phyloP scores from a whole-genome alignment of 768 basidiomycete genomes.

The Collybiopsis confluens region DNA sequence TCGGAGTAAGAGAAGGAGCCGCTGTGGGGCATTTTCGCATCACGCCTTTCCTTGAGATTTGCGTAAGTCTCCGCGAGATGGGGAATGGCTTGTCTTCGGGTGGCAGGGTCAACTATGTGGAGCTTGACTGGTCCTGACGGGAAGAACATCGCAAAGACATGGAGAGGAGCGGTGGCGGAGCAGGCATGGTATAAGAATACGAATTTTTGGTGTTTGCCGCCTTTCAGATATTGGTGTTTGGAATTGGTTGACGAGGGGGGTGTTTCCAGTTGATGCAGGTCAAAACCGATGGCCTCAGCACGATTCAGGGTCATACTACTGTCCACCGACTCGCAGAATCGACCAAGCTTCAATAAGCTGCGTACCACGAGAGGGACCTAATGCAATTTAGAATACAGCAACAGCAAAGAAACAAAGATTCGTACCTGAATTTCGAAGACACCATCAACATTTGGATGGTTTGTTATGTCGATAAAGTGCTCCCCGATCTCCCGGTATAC shows the following conservation, averaged over 20 bases:
- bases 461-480: constrained; percentile 89
- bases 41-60: constrained; percentile 54
- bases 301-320: constrained; percentile 70
- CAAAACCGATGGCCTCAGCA: constrained; percentile 79
- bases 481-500: constrained; percentile 80
- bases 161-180: constrained; percentile 67
- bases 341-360: constrained; percentile 79
- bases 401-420: neutral
- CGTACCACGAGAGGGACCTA: constrained; percentile 83
- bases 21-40: constrained; percentile 32
- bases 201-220: constrained; percentile 67
- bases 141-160: constrained; percentile 85
- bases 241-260: constrained; percentile 47
- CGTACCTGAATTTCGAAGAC: constrained; percentile 88
- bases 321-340: constrained; percentile 69
- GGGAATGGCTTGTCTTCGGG: constrained; percentile 77
- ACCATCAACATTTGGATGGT: constrained; percentile 92
- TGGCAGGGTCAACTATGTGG: constrained; percentile 87
- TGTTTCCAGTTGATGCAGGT: constrained; percentile 75
- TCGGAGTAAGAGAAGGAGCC: constrained; percentile 62
- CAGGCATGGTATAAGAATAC: constrained; percentile 87
- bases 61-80: constrained; percentile 72
- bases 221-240: constrained; percentile 68
- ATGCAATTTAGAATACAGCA: neutral
- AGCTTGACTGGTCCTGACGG: constrained; percentile 68